A percentile compares a stretch with the other conserved stretches of the same genome.
These are phyloP conservation scores for Phytophthora pluvialis DNA, from an alignment of 352 stramenopile genomes.

Conservation along the genomic window DNA sequence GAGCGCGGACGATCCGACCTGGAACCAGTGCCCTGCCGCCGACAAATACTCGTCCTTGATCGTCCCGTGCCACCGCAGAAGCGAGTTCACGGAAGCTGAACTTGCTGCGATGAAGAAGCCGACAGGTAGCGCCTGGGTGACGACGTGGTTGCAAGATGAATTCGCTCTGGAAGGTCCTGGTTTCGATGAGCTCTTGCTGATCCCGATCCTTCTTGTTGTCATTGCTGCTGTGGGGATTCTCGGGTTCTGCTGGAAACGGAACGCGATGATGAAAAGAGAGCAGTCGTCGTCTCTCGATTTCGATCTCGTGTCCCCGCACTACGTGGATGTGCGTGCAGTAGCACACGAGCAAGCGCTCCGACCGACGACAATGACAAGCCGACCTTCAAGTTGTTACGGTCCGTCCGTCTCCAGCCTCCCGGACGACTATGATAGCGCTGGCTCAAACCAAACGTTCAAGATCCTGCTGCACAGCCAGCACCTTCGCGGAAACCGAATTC, in stretches of 20 bases:
- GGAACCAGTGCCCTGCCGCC: slow-evolving; percentile 23
- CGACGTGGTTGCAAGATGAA: slow-evolving; percentile 28
- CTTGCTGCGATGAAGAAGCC: slow-evolving; percentile 22
- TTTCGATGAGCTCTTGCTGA: slow-evolving; percentile 28
- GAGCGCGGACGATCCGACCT: slow-evolving; percentile 24
- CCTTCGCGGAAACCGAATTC: slow-evolving; percentile 32
- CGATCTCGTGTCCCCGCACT: slow-evolving; percentile 11
- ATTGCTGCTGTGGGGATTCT: slow-evolving; percentile 1
- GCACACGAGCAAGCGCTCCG: slow-evolving; percentile 8
- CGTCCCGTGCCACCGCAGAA: slow-evolving; percentile 28
- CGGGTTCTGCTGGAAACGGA: slow-evolving; percentile 25
- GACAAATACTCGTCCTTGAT: slow-evolving; percentile 27
- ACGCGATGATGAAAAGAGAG: background rate
- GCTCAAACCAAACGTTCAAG: slow-evolving; percentile 28
- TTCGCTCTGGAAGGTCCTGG: slow-evolving; percentile 10
- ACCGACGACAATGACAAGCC: background rate
- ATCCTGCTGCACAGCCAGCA: slow-evolving; percentile 25
- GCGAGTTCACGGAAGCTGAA: slow-evolving; percentile 20
- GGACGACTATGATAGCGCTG: slow-evolving; percentile 22
- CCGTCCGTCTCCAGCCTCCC: slow-evolving; percentile 8
- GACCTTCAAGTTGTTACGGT: background rate
- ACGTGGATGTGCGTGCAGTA: background rate
- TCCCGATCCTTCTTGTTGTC: slow-evolving; percentile 22
- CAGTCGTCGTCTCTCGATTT: slow-evolving; percentile 7
- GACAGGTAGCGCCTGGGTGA: slow-evolving; percentile 24